phyloP scores from a whole-genome alignment of 306 rosid genomes.

The Astragalus glycyphyllos region DNA sequence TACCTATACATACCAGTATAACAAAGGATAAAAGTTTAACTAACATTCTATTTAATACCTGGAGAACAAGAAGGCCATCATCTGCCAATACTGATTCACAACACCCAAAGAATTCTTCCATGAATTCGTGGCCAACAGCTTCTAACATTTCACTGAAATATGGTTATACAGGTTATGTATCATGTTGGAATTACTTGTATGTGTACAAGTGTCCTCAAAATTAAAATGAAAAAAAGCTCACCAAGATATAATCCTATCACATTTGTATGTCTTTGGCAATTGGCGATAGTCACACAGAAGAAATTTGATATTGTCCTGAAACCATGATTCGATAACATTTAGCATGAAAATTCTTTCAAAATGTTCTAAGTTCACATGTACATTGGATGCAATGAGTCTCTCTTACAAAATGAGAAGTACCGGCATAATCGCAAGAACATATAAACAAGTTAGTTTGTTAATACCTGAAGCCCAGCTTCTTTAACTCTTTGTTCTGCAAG shows the following conservation, averaged over 20 bases:
- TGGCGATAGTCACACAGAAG: constrained; percentile 88
- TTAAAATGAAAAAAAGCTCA: constrained; percentile 44
- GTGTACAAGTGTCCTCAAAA: constrained; percentile 3
- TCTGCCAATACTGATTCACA: constrained; percentile 77
- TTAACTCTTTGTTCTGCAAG: constrained; percentile 68
- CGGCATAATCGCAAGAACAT: not conserved
- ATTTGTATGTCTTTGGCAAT: constrained; percentile 59
- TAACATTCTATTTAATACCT: constrained; percentile 50
- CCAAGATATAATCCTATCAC: constrained; percentile 89
- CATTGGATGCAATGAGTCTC: not conserved
- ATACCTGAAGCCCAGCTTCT: constrained; percentile 85
- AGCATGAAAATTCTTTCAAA: constrained; percentile 10
- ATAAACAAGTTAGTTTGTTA: not conserved
- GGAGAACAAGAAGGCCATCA: constrained; percentile 77
- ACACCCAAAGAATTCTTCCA: constrained; percentile 77
- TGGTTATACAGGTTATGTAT: constrained; percentile 25
- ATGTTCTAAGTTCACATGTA: not conserved
- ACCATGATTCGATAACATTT: constrained; percentile 8
- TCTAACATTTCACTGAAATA: constrained; percentile 88
- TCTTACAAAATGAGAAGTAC: constrained; percentile 23
- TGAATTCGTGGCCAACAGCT: constrained; percentile 81
- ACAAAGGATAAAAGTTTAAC: not conserved
- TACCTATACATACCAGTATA: not conserved
- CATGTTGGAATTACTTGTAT: constrained; percentile 15
- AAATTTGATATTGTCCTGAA: constrained; percentile 72